phyloP scores from a whole-genome alignment of 176 grass and related monocot species.

The Tillandsia leiboldiana region DNA sequence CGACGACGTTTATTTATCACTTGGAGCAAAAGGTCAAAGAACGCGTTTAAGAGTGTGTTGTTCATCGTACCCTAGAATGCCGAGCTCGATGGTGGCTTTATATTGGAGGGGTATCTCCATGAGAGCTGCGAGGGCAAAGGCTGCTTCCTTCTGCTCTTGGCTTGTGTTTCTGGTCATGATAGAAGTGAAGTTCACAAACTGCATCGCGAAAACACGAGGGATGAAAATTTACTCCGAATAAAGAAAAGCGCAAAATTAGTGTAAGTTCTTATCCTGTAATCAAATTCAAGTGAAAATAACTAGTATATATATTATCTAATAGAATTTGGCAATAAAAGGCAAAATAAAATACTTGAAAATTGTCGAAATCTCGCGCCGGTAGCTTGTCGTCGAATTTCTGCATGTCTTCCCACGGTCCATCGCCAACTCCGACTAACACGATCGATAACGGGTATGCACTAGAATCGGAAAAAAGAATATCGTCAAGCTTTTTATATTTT shows the following conservation, averaged over 20 bases:
- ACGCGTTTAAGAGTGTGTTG: not conserved
- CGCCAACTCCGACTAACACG: slow-evolving; percentile 74
- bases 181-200: slow-evolving; percentile 90
- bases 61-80: slow-evolving; percentile 51
- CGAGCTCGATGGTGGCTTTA: slow-evolving; percentile 83
- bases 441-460: slow-evolving; percentile 80
- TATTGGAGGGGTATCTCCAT: slow-evolving; percentile 96
- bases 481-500: not conserved
- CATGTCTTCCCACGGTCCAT: slow-evolving; percentile 93
- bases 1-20: too few relatives aligned
- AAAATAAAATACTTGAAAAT: slow-evolving; percentile 60
- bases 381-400: slow-evolving; percentile 77
- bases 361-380: slow-evolving; percentile 72
- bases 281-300: not conserved
- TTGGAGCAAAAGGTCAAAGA: too few relatives aligned
- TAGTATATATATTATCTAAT: not conserved
- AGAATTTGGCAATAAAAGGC: not conserved
- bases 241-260: not conserved
- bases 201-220: not conserved
- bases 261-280: not conserved
- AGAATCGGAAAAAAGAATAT: not conserved
- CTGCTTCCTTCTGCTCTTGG: slow-evolving; percentile 57
- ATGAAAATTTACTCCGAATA: not conserved
- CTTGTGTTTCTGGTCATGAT: slow-evolving; percentile 53
- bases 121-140: slow-evolving; percentile 78